Percentiles rank a stretch among this genome's conserved stretches.
These are phyloP conservation scores for Phytophthora citricola DNA, from an alignment of 352 stramenopile genomes.

Conservation along the genomic window DNA sequence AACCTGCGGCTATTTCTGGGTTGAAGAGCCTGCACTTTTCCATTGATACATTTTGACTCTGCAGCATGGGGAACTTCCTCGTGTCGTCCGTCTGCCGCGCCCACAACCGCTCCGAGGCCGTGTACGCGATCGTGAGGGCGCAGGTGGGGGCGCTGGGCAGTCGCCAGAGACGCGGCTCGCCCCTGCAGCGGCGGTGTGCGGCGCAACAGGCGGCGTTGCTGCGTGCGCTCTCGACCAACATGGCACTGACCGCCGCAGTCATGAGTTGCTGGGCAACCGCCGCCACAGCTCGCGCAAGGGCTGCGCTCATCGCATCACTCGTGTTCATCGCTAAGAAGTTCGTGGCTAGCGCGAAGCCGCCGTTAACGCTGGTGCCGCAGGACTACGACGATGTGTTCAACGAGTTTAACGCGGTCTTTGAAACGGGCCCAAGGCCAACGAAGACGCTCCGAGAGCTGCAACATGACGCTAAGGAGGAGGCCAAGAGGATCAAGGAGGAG, in stretches of 20 bases:
- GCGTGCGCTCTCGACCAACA: constrained; percentile 26
- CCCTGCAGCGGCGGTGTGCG: constrained; percentile 33
- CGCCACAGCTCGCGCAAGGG: constrained; percentile 25
- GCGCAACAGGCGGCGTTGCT: constrained; percentile 39
- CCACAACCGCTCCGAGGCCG: constrained; percentile 35
- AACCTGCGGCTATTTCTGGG: constrained; percentile 31
- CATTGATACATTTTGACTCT: constrained; percentile 19
- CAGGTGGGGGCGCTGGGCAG: constrained; percentile 25
- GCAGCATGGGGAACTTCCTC: constrained; percentile 41
- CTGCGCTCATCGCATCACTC: constrained; percentile 34
- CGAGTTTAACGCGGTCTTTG: constrained; percentile 44
- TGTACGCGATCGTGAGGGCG: constrained; percentile 33
- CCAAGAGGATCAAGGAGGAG: constrained; percentile 1
- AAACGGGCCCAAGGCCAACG: constrained; percentile 15
- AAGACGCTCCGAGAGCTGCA: constrained; percentile 33
- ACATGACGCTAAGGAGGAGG: constrained; percentile 17
- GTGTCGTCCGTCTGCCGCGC: constrained; percentile 38
- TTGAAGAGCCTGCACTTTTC: constrained; percentile 10
- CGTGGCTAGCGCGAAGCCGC: constrained; percentile 18
- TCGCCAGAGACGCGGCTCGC: constrained; percentile 19
- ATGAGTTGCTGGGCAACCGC: constrained; percentile 32
- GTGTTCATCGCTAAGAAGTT: constrained; percentile 46
- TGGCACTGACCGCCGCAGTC: constrained; percentile 31
- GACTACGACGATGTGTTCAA: constrained; percentile 41
- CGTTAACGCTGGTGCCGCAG: constrained; percentile 3